These are phyloP conservation scores for Mesostigma viride DNA, from an alignment of 139 green algal genomes.

Conservation along the genomic window DNA sequence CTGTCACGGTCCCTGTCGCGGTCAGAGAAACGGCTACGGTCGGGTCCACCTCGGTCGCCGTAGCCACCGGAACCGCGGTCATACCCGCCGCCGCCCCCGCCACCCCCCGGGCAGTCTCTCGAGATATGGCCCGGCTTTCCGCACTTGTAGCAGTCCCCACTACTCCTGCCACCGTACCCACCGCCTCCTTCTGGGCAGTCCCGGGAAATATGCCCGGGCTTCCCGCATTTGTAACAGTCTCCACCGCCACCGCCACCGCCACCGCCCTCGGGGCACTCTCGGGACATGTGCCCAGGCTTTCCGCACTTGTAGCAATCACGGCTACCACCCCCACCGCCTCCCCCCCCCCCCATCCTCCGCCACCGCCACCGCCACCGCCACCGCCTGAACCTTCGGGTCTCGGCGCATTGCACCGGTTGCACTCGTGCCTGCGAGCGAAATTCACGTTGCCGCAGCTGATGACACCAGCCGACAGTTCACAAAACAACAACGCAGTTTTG, in stretches of 20 bases:
- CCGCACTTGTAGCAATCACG: not conserved
- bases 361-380: constrained; percentile 1
- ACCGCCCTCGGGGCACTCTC: not conserved
- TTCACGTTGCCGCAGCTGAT: constrained; percentile 28
- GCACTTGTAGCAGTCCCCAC: not conserved
- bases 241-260: constrained; percentile 2
- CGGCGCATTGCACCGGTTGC: constrained; percentile 20
- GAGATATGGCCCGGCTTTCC: not conserved
- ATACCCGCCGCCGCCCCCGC: not conserved
- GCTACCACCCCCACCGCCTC: constrained; percentile 6
- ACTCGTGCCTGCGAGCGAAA: constrained; percentile 27
- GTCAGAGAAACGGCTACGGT: too few relatives aligned
- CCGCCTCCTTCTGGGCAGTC: not conserved
- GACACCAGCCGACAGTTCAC: not conserved
- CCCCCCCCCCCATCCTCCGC: not conserved
- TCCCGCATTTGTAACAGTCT: not conserved
- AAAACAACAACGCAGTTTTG: constrained; percentile 2
- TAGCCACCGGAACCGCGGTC: not conserved
- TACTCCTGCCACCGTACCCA: constrained; percentile 3
- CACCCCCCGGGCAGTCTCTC: not conserved
- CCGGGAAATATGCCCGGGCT: not conserved
- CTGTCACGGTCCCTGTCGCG: too few relatives aligned
- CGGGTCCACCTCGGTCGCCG: not conserved
- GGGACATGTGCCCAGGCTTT: not conserved
- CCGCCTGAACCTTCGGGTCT: constrained; percentile 9